These are phyloP conservation scores for Byssothecium circinans DNA, from an alignment of 2,329 filamentous ascomycete species.

Conservation along the genomic window DNA sequence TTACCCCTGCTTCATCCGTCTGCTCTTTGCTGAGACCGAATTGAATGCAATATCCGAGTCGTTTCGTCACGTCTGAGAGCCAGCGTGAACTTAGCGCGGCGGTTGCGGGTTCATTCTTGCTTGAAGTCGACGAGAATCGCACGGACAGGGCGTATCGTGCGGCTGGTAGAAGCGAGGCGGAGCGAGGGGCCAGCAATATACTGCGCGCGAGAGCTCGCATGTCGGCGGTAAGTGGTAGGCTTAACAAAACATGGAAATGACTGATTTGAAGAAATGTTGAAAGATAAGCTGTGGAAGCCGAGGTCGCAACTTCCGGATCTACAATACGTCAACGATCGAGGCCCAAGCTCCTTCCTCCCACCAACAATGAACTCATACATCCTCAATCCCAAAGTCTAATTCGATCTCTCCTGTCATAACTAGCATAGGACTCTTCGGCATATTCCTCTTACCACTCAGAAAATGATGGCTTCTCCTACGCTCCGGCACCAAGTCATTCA, in stretches of 20 bases:
- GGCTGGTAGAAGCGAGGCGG: conserved; percentile 1
- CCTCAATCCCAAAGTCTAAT: neutral
- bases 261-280: conserved; percentile 1
- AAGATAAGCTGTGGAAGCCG: conserved; percentile 10
- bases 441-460: neutral
- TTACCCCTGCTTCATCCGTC: conserved; percentile 57
- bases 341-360: conserved; percentile 14
- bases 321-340: neutral
- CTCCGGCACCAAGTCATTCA: conserved; percentile 78
- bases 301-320: conserved; percentile 8
- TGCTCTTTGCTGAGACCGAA: conserved; percentile 69
- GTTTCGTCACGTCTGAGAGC: conserved; percentile 67
- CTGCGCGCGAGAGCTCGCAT: conserved; percentile 25
- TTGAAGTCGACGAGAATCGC: conserved; percentile 15
- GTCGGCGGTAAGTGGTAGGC: neutral
- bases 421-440: no score
- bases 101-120: conserved; percentile 24
- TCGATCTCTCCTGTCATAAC: no score
- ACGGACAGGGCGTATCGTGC: conserved; percentile 8
- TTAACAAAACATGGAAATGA: neutral
- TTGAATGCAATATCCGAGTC: conserved; percentile 73
- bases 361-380: no score
- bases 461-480: conserved; percentile 42
- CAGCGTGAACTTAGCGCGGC: conserved; percentile 58
- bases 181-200: conserved; percentile 14